Conservation (phyloP, 345 rosid genomes). For the Conringia planisiliqua region DNA sequence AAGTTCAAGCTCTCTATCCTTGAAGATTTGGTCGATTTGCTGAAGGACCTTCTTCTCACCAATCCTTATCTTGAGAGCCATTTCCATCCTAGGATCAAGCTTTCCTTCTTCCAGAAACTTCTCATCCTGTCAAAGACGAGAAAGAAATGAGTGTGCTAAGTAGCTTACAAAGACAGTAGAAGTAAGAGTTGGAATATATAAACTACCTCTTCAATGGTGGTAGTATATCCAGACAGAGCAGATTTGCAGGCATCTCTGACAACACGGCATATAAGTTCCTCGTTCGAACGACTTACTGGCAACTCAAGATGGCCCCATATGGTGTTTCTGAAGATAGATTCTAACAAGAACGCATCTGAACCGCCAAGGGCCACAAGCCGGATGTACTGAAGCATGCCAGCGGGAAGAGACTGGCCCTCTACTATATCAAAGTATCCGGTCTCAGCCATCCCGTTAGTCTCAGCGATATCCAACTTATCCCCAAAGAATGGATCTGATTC, state of each 20-base stretch:
- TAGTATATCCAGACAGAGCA: constrained; percentile 68
- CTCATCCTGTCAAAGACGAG: constrained; percentile 58
- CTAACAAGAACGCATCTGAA: constrained; percentile 56
- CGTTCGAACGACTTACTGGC: constrained; percentile 77
- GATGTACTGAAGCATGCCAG: constrained; percentile 67
- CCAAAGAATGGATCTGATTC: constrained; percentile 54
- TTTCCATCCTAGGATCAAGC: constrained; percentile 44
- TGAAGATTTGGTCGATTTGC: constrained; percentile 63
- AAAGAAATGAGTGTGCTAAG: neutral
- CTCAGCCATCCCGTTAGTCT: constrained; percentile 68
- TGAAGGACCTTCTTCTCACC: constrained; percentile 88
- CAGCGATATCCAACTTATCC: constrained; percentile 59
- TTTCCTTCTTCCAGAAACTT: constrained; percentile 47
- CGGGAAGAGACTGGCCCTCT: constrained; percentile 66
- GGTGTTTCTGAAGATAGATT: constrained; percentile 75
- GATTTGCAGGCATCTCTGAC: constrained; percentile 73
- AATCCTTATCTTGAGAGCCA: constrained; percentile 63
- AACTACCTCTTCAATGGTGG: constrained; percentile 78
- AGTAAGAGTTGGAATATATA: neutral
- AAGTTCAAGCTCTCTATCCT: constrained; percentile 62
- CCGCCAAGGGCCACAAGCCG: constrained; percentile 87
- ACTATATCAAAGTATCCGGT: constrained; percentile 70
- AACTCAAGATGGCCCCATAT: constrained; percentile 89
- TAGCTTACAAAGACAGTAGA: constrained; percentile 2
- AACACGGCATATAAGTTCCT: constrained; percentile 80